Conservation (phyloP, 352 stramenopile genomes). For the Pythium aphanidermatum region DNA sequence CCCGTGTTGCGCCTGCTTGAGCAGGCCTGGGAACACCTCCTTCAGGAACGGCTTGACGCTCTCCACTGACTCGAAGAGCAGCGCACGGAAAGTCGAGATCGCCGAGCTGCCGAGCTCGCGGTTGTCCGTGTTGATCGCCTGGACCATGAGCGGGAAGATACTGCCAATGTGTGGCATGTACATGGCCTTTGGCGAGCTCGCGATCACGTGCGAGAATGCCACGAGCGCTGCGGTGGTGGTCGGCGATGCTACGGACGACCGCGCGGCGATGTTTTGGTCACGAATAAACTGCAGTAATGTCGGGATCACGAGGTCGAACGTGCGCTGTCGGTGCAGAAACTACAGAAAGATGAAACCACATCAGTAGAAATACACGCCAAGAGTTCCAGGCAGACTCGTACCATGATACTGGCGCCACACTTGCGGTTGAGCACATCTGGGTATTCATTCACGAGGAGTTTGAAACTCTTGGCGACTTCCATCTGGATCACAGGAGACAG, state of each 20-base stretch:
- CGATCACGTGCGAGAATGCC: slow-evolving; percentile 72
- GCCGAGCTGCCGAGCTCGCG: slow-evolving; percentile 67
- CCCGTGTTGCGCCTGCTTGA: slow-evolving; percentile 79
- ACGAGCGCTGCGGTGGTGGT: slow-evolving; percentile 63
- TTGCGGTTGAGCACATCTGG: slow-evolving; percentile 81
- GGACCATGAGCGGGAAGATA: slow-evolving; percentile 82
- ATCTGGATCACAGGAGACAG: slow-evolving; percentile 42
- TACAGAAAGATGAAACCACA: slow-evolving; percentile 20
- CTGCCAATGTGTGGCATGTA: slow-evolving; percentile 66
- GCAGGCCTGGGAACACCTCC: slow-evolving; percentile 73
- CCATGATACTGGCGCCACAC: slow-evolving; percentile 73
- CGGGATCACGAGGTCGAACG: slow-evolving; percentile 75
- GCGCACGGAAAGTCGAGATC: slow-evolving; percentile 69
- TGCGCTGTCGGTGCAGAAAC: slow-evolving; percentile 76
- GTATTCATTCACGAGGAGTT: slow-evolving; percentile 71
- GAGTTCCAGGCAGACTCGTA: slow-evolving; percentile 22
- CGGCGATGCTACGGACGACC: slow-evolving; percentile 12
- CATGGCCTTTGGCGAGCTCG: slow-evolving; percentile 73
- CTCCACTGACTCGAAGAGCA: slow-evolving; percentile 73
- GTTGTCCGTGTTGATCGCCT: slow-evolving; percentile 73
- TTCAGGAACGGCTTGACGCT: slow-evolving; percentile 81
- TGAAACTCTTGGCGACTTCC: slow-evolving; percentile 76
- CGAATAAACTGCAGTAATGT: slow-evolving; percentile 60
- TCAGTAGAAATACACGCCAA: slow-evolving; percentile 1
- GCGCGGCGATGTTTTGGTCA: slow-evolving; percentile 23